Evolutionary conservation across 805 yeast genomes (phyloP).

Genomic region (Cyberlindnera mrakii): DNA sequence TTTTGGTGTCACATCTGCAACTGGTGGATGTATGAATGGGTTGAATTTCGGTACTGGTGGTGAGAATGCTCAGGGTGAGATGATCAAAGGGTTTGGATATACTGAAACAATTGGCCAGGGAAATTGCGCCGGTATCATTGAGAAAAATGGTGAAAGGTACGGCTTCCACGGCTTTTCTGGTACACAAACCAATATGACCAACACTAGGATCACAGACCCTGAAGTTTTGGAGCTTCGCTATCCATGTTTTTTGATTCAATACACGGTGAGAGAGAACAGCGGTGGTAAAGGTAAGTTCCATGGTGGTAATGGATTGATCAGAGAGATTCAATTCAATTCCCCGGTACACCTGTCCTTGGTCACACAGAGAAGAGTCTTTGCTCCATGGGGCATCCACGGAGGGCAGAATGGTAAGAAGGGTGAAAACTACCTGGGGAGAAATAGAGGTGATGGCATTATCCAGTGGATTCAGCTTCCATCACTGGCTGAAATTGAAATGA

Average conservation of each 20-base stretch:
- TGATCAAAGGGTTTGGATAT: constrained; percentile 44
- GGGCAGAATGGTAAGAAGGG: constrained; percentile 50
- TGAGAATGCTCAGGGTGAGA: constrained; percentile 32
- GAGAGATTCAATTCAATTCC: constrained; percentile 41
- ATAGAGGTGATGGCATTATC: constrained; percentile 25
- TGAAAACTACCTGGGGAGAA: constrained; percentile 30
- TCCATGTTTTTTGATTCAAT: constrained; percentile 43
- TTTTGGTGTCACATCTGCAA: constrained; percentile 50
- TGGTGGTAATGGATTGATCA: constrained; percentile 48
- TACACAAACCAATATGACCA: constrained; percentile 49
- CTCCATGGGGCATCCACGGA: constrained; percentile 51
- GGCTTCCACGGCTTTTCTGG: constrained; percentile 47
- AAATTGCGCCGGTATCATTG: constrained; percentile 43
- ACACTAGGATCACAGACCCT: constrained; percentile 49
- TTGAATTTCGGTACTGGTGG: constrained; percentile 50
- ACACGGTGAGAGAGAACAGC: constrained; percentile 36
- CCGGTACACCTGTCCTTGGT: constrained; percentile 38
- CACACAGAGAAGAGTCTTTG: constrained; percentile 46
- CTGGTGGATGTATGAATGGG: constrained; percentile 55
- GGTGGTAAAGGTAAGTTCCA: constrained; percentile 43
- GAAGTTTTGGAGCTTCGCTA: constrained; percentile 48
- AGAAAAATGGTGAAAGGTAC: constrained; percentile 68
- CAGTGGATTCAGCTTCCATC: constrained; percentile 30
- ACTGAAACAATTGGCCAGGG: constrained; percentile 55
- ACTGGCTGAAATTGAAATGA: constrained; percentile 29